These are phyloP conservation scores for Syzygium jambos DNA, from an alignment of 345 rosid species.

Conservation along the genomic window DNA sequence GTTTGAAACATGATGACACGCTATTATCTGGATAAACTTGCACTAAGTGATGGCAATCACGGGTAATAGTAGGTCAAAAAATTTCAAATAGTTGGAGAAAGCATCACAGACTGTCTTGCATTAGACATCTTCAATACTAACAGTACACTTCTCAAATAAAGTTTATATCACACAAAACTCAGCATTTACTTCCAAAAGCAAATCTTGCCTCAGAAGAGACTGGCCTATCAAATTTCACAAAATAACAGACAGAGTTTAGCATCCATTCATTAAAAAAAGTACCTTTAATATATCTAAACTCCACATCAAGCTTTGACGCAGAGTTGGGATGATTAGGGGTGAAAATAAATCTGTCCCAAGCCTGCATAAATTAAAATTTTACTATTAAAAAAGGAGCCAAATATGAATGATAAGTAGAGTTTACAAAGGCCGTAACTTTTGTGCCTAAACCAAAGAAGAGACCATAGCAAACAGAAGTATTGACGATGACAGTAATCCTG, in stretches of 20 bases:
- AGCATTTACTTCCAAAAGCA: neutral
- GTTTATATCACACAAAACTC: neutral
- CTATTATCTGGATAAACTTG: neutral
- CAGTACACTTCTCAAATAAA: neutral
- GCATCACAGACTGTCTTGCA: neutral
- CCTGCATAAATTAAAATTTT: conserved; percentile 22
- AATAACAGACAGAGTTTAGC: neutral
- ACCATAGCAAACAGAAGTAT: neutral
- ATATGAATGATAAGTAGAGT: neutral
- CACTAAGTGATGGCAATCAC: neutral
- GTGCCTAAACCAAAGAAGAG: neutral
- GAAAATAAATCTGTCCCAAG: conserved; percentile 50
- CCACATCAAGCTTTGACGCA: conserved; percentile 57
- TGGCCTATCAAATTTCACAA: neutral
- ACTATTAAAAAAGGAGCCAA: neutral
- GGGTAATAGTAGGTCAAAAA: neutral
- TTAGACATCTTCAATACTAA: neutral
- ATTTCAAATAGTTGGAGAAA: neutral
- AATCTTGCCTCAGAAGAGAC: neutral
- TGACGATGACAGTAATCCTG: neutral
- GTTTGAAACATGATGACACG: neutral
- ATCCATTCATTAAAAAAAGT: neutral
- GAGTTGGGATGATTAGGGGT: conserved; percentile 59
- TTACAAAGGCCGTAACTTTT: neutral
- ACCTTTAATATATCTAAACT: conserved; percentile 63